Evolutionary conservation across 768 basidiomycete genomes (phyloP).

Genomic region (Cystofilobasidium macerans): DNA sequence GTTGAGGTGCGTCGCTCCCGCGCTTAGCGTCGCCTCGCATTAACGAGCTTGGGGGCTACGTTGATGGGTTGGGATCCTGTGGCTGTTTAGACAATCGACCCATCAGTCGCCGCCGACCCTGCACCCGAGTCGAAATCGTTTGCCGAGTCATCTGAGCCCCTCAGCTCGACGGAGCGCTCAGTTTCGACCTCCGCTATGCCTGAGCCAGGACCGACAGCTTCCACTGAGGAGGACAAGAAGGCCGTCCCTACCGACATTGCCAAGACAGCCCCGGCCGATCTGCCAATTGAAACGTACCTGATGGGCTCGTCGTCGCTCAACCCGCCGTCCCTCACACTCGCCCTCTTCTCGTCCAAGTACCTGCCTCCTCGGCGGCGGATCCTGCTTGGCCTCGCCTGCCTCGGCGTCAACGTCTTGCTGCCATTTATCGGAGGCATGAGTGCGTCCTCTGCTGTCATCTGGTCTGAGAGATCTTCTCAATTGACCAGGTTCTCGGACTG

Average conservation of each 20-base stretch:
- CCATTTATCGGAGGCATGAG: constrained; percentile 26
- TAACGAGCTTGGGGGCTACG: too few species aligned
- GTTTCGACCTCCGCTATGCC: too few species aligned
- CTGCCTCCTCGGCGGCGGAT: constrained; percentile 18
- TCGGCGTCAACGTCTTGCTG: constrained; percentile 26
- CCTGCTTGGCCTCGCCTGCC: constrained; percentile 24
- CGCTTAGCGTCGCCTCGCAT: not conserved
- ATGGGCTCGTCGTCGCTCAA: constrained; percentile 8
- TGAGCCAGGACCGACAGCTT: too few species aligned
- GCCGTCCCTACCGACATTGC: not conserved
- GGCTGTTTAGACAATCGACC: not conserved
- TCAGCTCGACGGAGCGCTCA: not conserved
- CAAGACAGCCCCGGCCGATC: constrained; percentile 9
- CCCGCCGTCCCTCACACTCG: constrained; percentile 27
- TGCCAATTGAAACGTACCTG: constrained; percentile 21
- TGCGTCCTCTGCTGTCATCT: not conserved
- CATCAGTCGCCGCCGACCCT: constrained; percentile 3
- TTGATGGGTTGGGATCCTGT: too few species aligned
- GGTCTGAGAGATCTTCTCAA: not conserved
- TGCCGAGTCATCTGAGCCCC: not conserved
- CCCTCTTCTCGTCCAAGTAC: constrained; percentile 25
- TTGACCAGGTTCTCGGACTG: not conserved
- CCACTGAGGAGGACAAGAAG: too few species aligned
- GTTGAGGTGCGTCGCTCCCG: constrained; percentile 4
- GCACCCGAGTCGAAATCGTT: not conserved